Percentiles rank a stretch among this genome's conserved stretches.
Conservation (phyloP, 2,329 filamentous ascomycete genomes). For the Whalleya microplaca region DNA sequence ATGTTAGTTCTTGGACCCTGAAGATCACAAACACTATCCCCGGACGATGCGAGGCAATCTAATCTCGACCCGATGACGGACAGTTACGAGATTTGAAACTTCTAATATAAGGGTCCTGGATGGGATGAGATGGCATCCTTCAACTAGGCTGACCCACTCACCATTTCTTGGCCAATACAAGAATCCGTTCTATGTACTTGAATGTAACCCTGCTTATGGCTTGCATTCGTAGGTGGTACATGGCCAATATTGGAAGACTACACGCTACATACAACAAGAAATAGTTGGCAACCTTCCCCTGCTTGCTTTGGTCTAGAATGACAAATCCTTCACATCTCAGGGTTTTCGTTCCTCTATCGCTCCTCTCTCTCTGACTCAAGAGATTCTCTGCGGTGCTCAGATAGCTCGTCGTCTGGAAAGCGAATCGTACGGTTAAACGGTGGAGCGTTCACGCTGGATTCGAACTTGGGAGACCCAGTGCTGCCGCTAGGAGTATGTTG, state of each 20-base stretch:
- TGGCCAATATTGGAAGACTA: not conserved
- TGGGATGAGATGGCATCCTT: not conserved
- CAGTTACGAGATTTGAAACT: not conserved
- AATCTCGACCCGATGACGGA: not conserved
- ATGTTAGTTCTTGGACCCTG: constrained; percentile 7
- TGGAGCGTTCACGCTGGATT: constrained; percentile 7
- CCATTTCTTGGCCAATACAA: not conserved
- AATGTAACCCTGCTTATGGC: constrained; percentile 18
- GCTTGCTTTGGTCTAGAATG: not conserved
- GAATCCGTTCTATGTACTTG: not conserved
- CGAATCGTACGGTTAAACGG: constrained; percentile 44
- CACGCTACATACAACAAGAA: not conserved
- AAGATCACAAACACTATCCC: constrained; percentile 3
- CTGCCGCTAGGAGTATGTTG: not conserved
- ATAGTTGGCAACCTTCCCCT: not conserved
- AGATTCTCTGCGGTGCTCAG: not conserved
- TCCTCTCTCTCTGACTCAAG: constrained; percentile 2
- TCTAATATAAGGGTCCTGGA: constrained; percentile 1
- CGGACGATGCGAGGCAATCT: constrained; percentile 1
- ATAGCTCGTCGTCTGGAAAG: constrained; percentile 45
- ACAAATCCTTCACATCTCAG: constrained; percentile 15
- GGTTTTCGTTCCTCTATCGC: constrained; percentile 1
- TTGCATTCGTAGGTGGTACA: constrained; percentile 6
- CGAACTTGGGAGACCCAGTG: not conserved
- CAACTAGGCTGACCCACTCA: not conserved